These are phyloP conservation scores for Backusella westeae DNA, from an alignment of 192 early-diverging fungal genomes.

Conservation along the genomic window DNA sequence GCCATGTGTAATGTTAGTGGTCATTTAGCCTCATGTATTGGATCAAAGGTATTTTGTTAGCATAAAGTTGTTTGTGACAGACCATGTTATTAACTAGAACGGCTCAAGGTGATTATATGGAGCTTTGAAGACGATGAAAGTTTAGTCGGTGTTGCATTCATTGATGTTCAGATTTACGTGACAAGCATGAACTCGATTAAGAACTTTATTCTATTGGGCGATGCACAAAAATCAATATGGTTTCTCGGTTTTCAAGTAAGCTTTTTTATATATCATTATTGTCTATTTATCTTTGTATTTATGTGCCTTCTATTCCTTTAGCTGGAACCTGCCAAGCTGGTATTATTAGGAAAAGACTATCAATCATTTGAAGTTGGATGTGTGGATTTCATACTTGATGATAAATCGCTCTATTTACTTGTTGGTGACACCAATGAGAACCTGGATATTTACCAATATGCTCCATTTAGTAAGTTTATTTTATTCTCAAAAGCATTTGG, in stretches of 20 bases:
- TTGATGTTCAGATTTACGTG: constrained; percentile 92
- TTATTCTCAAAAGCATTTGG: not conserved
- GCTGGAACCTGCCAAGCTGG: constrained; percentile 90
- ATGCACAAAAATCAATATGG: constrained; percentile 84
- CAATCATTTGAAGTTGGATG: constrained; percentile 71
- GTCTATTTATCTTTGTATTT: not conserved
- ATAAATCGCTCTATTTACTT: constrained; percentile 68
- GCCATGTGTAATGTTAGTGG: constrained; percentile 84
- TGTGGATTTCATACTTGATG: constrained; percentile 78
- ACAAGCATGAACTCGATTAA: constrained; percentile 78
- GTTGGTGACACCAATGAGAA: constrained; percentile 84
- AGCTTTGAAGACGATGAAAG: constrained; percentile 79
- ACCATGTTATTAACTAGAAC: not conserved
- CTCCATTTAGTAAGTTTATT: constrained; percentile 72
- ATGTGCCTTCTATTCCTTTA: not conserved
- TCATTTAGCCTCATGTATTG: constrained; percentile 82
- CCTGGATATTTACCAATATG: constrained; percentile 80
- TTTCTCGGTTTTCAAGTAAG: constrained; percentile 89
- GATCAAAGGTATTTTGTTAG: constrained; percentile 65
- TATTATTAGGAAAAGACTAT: constrained; percentile 87
- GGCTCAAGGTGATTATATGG: constrained; percentile 71
- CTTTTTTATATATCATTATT: not conserved
- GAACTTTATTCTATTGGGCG: constrained; percentile 85
- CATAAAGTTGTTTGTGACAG: not conserved
- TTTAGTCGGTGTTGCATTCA: constrained; percentile 88